Percentiles rank a stretch among this genome's conserved stretches.
Evolutionary conservation across 2,329 filamentous ascomycete species (phyloP).

Genomic region (Fusarium sp.): DNA sequence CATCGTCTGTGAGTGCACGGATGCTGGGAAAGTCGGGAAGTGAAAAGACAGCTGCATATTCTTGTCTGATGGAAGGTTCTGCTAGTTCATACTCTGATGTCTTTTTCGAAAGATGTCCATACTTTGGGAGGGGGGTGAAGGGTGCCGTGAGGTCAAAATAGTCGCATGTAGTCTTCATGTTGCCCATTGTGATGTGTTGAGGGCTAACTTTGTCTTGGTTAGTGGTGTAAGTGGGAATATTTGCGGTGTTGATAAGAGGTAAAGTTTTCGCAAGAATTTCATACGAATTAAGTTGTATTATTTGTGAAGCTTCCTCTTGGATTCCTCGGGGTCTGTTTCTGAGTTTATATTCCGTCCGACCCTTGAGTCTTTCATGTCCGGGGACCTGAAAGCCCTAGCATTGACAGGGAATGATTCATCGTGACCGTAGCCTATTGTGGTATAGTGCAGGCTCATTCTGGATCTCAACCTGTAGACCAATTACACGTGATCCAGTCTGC

Average conservation of each 20-base stretch:
- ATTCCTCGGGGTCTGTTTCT: not conserved
- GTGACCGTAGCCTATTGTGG: not conserved
- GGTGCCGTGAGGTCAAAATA: slow-evolving; percentile 18
- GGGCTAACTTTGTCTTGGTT: not conserved
- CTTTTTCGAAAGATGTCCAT: slow-evolving; percentile 38
- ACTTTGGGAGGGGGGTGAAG: slow-evolving; percentile 33
- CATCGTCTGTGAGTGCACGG: slow-evolving; percentile 7
- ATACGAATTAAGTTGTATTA: fast-evolving
- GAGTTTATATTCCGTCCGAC: not conserved
- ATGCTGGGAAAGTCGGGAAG: slow-evolving; percentile 11
- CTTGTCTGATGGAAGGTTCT: slow-evolving; percentile 2
- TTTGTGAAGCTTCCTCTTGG: not conserved
- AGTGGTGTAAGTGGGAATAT: not conserved
- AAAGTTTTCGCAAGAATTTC: not conserved
- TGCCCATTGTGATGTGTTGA: slow-evolving; percentile 16
- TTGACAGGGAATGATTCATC: slow-evolving; percentile 17
- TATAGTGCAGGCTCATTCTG: not conserved
- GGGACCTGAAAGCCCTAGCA: not conserved
- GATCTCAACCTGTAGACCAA: not conserved
- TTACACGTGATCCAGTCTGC: not conserved
- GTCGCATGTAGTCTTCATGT: slow-evolving; percentile 17
- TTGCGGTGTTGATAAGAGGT: not conserved
- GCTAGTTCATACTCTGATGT: slow-evolving; percentile 9
- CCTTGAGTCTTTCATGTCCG: not conserved
- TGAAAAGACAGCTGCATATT: not conserved